These are phyloP conservation scores for Leccinum olivaceopallidum DNA, from an alignment of 768 basidiomycete species.

Conservation along the genomic window DNA sequence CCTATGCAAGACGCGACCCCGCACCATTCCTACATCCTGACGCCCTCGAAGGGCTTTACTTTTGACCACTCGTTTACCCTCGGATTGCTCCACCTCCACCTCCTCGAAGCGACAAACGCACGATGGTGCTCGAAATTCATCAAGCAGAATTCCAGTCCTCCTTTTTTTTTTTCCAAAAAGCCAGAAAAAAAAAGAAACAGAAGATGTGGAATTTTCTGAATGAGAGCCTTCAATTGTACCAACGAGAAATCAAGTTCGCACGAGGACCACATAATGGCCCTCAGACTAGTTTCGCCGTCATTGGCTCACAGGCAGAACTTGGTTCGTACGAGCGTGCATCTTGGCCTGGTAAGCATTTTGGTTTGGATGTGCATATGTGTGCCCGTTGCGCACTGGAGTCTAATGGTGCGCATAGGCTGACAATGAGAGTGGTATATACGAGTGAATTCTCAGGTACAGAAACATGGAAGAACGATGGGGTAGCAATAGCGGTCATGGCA, in stretches of 20 bases:
- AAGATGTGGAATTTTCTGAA: background rate
- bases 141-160: background rate
- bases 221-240: rapidly evolving
- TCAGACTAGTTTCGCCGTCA: background rate
- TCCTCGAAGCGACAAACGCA: too few relatives aligned
- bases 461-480: background rate
- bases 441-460: background rate
- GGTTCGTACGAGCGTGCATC: background rate
- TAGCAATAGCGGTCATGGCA: background rate
- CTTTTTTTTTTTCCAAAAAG: background rate
- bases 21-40: too few relatives aligned
- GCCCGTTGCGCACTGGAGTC: background rate
- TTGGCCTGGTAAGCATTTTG: background rate
- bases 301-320: background rate
- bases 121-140: background rate
- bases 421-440: background rate
- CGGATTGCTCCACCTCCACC: background rate
- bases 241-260: background rate
- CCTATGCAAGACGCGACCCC: too few relatives aligned
- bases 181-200: background rate
- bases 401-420: background rate
- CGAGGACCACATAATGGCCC: background rate
- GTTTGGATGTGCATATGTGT: background rate
- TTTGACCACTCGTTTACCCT: background rate
- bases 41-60: too few relatives aligned